Evolutionary conservation across 106 monocot species (phyloP).

Genomic region (Dioscorea alata): DNA sequence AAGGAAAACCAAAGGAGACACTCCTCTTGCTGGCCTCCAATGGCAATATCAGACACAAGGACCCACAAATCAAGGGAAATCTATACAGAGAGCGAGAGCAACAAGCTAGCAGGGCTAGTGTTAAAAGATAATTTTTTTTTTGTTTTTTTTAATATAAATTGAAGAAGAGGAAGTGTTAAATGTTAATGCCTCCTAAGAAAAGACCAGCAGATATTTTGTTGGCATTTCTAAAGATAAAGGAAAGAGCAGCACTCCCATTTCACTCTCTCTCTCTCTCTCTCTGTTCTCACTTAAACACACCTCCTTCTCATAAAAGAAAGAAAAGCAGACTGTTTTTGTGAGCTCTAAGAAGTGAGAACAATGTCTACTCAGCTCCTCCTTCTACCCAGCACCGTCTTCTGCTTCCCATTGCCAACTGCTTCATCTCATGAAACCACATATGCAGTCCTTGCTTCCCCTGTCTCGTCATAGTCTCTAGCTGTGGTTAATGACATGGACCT

Average conservation of each 20-base stretch:
- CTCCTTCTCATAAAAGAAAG: not conserved
- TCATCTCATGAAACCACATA: conserved; percentile 23
- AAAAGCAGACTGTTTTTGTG: conserved; percentile 32
- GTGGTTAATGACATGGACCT: conserved; percentile 14
- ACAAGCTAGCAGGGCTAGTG: too few relatives aligned
- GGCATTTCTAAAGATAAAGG: too few relatives aligned
- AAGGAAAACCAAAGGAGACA: too few relatives aligned
- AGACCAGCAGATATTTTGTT: too few relatives aligned
- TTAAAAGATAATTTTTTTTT: too few relatives aligned
- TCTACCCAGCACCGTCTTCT: not conserved
- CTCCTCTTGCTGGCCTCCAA: too few relatives aligned
- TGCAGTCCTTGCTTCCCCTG: not conserved
- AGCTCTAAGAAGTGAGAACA: conserved; percentile 10
- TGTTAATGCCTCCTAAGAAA: too few relatives aligned
- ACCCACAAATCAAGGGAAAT: too few relatives aligned
- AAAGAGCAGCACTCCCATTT: not conserved
- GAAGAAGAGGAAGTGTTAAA: too few relatives aligned
- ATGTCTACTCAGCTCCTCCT: not conserved
- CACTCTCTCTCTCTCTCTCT: not conserved
- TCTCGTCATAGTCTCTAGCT: not conserved
- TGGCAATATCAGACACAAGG: too few relatives aligned
- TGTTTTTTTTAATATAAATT: too few relatives aligned
- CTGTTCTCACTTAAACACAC: not conserved
- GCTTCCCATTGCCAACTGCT: not conserved
- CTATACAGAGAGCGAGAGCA: too few relatives aligned